Evolutionary conservation across 352 stramenopile species (phyloP), one percentile per base, ranked within the genome.

Genomic region (Phytophthora kernoviae): DNA sequence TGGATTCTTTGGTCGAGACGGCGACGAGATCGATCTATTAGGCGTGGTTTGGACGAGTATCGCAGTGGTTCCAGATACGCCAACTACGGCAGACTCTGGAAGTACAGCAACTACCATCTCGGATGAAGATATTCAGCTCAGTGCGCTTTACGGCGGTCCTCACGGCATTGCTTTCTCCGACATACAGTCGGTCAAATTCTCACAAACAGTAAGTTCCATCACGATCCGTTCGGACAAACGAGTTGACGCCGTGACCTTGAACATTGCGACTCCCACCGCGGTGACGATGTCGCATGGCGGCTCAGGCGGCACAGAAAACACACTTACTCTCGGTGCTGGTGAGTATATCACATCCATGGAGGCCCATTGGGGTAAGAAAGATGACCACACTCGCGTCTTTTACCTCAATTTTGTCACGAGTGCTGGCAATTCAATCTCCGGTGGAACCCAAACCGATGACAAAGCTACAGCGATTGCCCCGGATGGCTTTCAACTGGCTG

Each of bases 321-420:
- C 60, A 1, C 41, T 68, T 12, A 64, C 60, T 10, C 60, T 68
- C 7, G 60, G 40, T 14, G 24, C 42, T 21, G 60, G 60, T 15
- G 59, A 68, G 24, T 62, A 68, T 10, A 58, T 68, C 26, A 68
- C 44, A 12, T 64, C 60, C 1, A 68, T 68, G 60, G 60, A 68
- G 21, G 54, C 54, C 22, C 46, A 68, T 34, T 68, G 60, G 60
- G 60, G 37, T 5, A 68, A 68, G 27, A 68, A 68, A 9, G 34
- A 68, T 7, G 60, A 50, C 22, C 54, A 68, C 17, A 68, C 60
- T 11, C 40, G 60, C 1, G 60, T 68, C 24, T 68, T 64, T 42
- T 68, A 64, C n/a, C 33, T 68, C 0, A 64, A 51, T 27, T 68
- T 68, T 22, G 22, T 36, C n/a, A 68, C 60, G 10, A 68, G 47